phyloP scores from a whole-genome alignment of 108 stramenopile species.

The Nitzschia sp. region DNA sequence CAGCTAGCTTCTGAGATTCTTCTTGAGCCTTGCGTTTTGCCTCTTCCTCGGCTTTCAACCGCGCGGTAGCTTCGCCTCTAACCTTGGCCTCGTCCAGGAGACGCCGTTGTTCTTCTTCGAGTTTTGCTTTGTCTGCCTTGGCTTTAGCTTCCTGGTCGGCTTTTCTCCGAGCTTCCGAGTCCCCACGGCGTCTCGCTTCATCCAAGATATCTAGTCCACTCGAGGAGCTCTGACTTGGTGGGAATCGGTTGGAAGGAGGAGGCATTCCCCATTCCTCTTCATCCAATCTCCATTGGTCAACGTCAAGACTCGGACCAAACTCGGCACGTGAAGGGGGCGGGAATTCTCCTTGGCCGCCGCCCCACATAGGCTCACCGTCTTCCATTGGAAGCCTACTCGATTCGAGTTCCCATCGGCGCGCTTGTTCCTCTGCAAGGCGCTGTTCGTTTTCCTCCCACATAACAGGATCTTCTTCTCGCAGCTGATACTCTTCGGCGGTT shows the following conservation, averaged over 20 bases:
- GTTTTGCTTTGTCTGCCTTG: not conserved
- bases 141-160: not conserved
- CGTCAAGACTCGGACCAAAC: not conserved
- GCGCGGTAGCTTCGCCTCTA: not conserved
- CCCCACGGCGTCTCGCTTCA: not conserved
- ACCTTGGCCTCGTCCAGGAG: not conserved
- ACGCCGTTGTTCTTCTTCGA: not conserved
- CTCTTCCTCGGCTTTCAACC: not conserved
- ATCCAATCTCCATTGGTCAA: not conserved
- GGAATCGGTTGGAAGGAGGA: not conserved
- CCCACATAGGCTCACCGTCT: not conserved
- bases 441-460: not conserved
- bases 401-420: constrained; percentile 4
- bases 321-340: not conserved
- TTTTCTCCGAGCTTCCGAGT: not conserved
- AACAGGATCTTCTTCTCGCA: constrained; percentile 3
- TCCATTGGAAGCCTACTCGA: not conserved
- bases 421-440: constrained; percentile 4
- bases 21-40: not conserved
- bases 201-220: not conserved
- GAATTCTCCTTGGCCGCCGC: not conserved
- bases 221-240: not conserved
- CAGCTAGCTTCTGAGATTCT: constrained; percentile 8
- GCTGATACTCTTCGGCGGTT: constrained; percentile 55
- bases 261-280: not conserved